Conservation (phyloP, 305 asterid species). For the Rubia peregrina region DNA sequence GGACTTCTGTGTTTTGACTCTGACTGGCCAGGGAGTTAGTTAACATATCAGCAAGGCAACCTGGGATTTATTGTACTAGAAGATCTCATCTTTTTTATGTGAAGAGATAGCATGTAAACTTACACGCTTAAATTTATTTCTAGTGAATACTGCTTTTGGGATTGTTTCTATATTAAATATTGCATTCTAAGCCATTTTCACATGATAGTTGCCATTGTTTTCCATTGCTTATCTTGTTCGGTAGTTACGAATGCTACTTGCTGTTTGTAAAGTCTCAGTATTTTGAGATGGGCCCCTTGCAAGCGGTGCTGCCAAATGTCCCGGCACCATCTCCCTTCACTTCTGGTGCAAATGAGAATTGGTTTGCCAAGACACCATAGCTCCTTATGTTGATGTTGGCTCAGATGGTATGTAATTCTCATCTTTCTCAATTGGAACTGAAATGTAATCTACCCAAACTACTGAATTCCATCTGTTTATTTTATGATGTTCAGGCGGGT, state of each 20-base stretch:
- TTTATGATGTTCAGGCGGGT: slow-evolving; percentile 37
- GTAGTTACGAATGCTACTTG: background rate
- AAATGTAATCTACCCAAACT: slow-evolving; percentile 10
- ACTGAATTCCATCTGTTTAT: slow-evolving; percentile 10
- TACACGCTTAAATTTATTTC: background rate
- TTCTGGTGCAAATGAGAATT: slow-evolving; percentile 41
- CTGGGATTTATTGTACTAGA: background rate
- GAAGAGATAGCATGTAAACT: background rate
- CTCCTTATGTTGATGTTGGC: slow-evolving; percentile 38
- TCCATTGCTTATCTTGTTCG: background rate
- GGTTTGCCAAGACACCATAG: slow-evolving; percentile 52
- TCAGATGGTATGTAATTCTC: slow-evolving; percentile 30
- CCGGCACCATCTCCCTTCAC: slow-evolving; percentile 41
- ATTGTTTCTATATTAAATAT: background rate
- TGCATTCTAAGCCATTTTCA: background rate
- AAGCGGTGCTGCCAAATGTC: slow-evolving; percentile 56
- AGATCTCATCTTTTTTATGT: background rate
- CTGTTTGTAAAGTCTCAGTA: slow-evolving; percentile 39
- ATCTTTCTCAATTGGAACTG: slow-evolving; percentile 24
- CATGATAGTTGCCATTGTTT: background rate
- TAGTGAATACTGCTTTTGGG: background rate
- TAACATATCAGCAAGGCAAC: background rate
- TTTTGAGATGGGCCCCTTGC: slow-evolving; percentile 77
- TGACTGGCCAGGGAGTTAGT: background rate
- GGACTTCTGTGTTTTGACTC: background rate